phyloP scores from a whole-genome alignment of 1,284 basidiomycete genomes.

The Hemileia vastatrix region DNA sequence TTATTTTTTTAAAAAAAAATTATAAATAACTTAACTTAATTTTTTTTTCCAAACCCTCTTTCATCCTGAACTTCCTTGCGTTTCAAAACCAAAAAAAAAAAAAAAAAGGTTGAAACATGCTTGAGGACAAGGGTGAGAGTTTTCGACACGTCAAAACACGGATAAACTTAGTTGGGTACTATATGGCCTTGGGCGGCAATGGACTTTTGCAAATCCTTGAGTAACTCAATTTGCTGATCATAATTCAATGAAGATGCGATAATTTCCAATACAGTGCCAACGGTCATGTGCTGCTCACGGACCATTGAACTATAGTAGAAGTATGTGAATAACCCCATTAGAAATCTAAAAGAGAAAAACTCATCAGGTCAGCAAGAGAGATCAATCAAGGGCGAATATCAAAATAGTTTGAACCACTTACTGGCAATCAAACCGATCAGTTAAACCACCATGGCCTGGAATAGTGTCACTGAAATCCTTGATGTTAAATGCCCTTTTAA shows the following conservation, averaged over 20 bases:
- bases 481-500: slow-evolving; percentile 97
- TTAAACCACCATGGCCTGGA: slow-evolving; percentile 98
- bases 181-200: too few species aligned
- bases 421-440: slow-evolving; percentile 99
- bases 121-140: too few species aligned
- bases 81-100: too few species aligned
- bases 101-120: too few species aligned
- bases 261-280: slow-evolving; percentile 76
- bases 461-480: slow-evolving; percentile 99
- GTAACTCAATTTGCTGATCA: slow-evolving; percentile 75
- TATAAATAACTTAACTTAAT: too few species aligned
- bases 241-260: slow-evolving; percentile 76
- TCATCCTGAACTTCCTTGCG: too few species aligned
- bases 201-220: slow-evolving; percentile 40
- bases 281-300: slow-evolving; percentile 70
- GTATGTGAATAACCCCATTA: slow-evolving; percentile 97
- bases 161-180: too few species aligned
- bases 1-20: too few species aligned
- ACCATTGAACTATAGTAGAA: slow-evolving; percentile 88
- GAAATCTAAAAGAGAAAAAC: slow-evolving; percentile 56
- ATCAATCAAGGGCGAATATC: too few species aligned
- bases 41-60: too few species aligned
- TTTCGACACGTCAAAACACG: too few species aligned
- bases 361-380: background rate
- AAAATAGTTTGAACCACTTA: slow-evolving; percentile 51